Evolutionary conservation across 1,284 basidiomycete genomes (phyloP).

Genomic region (Sanghuangporus weigelae): DNA sequence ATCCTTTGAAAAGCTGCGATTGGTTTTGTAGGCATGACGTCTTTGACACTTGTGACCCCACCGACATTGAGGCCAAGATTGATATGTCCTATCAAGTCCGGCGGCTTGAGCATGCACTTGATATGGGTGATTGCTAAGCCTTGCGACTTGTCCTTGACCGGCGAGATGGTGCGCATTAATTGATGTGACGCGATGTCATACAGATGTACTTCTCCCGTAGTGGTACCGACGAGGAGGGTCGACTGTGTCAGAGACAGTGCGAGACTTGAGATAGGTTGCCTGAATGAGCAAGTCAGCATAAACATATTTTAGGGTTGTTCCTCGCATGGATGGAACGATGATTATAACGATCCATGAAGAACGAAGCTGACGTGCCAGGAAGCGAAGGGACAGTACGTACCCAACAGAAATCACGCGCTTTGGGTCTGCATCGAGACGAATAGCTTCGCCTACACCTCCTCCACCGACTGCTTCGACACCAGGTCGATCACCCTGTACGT

Average conservation of each 20-base stretch:
- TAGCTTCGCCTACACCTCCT: conserved; percentile 60
- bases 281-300: conserved; percentile 26
- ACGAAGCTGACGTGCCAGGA: conserved; percentile 1
- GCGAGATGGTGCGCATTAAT: conserved; percentile 72
- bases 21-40: conserved; percentile 59
- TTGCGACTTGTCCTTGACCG: conserved; percentile 44
- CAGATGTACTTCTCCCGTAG: conserved; percentile 69
- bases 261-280: conserved; percentile 64
- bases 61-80: conserved; percentile 46
- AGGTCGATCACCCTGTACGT: conserved; percentile 41
- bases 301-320: conserved; percentile 5
- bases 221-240: conserved; percentile 71
- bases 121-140: conserved; percentile 72
- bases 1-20: conserved; percentile 68
- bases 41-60: conserved; percentile 42
- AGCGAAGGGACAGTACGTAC: conserved; percentile 33
- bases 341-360: neutral
- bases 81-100: conserved; percentile 77
- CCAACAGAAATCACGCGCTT: conserved; percentile 59
- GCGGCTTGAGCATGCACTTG: conserved; percentile 72
- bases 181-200: conserved; percentile 91
- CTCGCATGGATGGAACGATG: neutral
- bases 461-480: conserved; percentile 71
- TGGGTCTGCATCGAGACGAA: conserved; percentile 50
- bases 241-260: conserved; percentile 72